phyloP scores from a whole-genome alignment of 148 eudicot species.

The Spergularia bocconei region DNA sequence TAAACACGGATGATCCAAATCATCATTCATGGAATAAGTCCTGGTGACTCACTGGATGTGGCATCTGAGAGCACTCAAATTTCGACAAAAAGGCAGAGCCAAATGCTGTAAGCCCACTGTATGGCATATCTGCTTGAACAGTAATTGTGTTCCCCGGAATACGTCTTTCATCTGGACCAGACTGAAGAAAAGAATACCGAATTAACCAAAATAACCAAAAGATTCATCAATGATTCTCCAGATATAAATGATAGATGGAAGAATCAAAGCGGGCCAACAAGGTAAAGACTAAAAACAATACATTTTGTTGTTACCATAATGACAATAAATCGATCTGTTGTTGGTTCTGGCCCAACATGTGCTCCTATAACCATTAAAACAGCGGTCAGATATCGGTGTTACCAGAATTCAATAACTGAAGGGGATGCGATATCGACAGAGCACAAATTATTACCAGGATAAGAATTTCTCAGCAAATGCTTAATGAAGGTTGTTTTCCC shows the following conservation, averaged over 20 bases:
- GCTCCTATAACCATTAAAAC: slow-evolving; percentile 48
- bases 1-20: not conserved
- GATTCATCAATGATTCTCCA: not conserved
- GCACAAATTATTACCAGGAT: slow-evolving; percentile 61
- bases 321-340: slow-evolving; percentile 85
- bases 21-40: not conserved
- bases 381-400: not conserved
- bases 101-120: slow-evolving; percentile 64
- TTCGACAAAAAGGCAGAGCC: slow-evolving; percentile 84
- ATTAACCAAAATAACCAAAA: slow-evolving; percentile 9
- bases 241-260: slow-evolving; percentile 1
- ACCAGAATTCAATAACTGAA: not conserved
- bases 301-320: slow-evolving; percentile 60
- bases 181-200: slow-evolving; percentile 28
- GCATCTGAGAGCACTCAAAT: slow-evolving; percentile 91
- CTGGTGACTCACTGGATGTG: slow-evolving; percentile 63
- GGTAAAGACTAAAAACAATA: slow-evolving; percentile 6
- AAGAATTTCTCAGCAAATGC: slow-evolving; percentile 65
- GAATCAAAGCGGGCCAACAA: not conserved
- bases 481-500: slow-evolving; percentile 97
- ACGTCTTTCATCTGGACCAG: slow-evolving; percentile 89
- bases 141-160: slow-evolving; percentile 87
- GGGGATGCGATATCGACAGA: not conserved
- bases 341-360: slow-evolving; percentile 99
- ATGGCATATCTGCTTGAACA: slow-evolving; percentile 83